These are phyloP conservation scores for Cryptomeria japonica DNA, from an alignment of 75 land plant genomes.

Conservation along the genomic window DNA sequence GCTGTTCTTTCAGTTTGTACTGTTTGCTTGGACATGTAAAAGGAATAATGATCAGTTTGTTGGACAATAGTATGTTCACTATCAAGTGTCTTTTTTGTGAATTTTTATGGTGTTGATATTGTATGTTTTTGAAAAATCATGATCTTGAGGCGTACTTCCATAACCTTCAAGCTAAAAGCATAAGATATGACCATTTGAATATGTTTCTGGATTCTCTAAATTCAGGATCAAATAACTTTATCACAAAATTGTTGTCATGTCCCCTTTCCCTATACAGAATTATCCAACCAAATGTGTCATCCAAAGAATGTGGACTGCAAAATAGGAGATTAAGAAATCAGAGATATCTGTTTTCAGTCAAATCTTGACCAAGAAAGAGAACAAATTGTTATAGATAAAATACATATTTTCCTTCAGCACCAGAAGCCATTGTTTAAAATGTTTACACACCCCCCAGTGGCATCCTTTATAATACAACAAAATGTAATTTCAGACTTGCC, in stretches of 20 bases:
- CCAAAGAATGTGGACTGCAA: conserved; percentile 3
- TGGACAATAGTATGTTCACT: not conserved
- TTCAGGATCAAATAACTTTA: not conserved
- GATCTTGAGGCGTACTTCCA: not conserved
- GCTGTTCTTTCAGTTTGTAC: not conserved
- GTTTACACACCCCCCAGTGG: not conserved
- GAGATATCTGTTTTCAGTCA: not conserved
- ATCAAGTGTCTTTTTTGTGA: not conserved
- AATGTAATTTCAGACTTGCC: not conserved
- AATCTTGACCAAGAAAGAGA: not conserved
- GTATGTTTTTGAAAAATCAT: not conserved
- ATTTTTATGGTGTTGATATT: not conserved
- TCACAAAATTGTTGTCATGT: not conserved
- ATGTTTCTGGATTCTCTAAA: not conserved
- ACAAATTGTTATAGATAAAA: not conserved
- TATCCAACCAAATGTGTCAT: not conserved
- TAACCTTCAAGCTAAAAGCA: not conserved
- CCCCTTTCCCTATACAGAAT: not conserved
- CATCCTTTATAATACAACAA: not conserved
- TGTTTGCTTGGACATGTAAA: not conserved
- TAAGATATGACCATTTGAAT: not conserved
- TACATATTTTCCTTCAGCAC: not conserved
- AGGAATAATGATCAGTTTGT: not conserved
- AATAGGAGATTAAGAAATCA: not conserved
- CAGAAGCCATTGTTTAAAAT: not conserved